Evolutionary conservation across 192 early-diverging fungal species (phyloP), one percentile per base, ranked within the genome.

Genomic region (Umbelopsis sp.): DNA sequence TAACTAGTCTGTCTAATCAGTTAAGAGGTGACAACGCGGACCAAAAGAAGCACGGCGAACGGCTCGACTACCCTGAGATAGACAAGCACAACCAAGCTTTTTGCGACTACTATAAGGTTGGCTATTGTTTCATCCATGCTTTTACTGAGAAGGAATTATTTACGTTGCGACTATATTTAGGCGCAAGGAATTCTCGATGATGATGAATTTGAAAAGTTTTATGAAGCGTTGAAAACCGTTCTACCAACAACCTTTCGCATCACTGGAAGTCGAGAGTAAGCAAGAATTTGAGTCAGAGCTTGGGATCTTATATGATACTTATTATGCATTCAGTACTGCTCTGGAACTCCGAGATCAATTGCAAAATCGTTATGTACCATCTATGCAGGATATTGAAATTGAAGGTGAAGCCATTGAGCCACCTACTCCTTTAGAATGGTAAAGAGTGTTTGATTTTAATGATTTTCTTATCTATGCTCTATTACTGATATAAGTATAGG

Each of bases 211-310:
- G 81, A 87, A 18, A 68, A 74, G 48, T 91, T 96, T 50, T 87
- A 95, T 78, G 85, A 88, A 51, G 66, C 79, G 0, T 84, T 97
- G 76, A 83, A 85, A 76, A 87, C 81, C 37, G 81, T 82, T 18
- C 86, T 99, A 50, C 98, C 98, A 9, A 92, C 92, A 30, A 91
- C 91, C 58, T 99, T 97, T 78, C 87, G 98, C 49, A 93, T 99
- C 75, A 95, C 96, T 0, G 98, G 97, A 12, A 94, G 90, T 58
- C 86, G 92, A 70, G 84, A 81, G 91, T 92, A 72, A 49, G 76
- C 37, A 50, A 15, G 8, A 18, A 58, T 13, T 30, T 10, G 30
- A 45, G 16, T 45, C 4, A n/a, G 18, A n/a, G n/a, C n/a, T n/a
- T 35, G 64, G 18, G 33, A 27, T 22, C 12, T 35, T 72, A 45